phyloP scores from a whole-genome alignment of 768 basidiomycete species.

The Cystofilobasidium macerans region DNA sequence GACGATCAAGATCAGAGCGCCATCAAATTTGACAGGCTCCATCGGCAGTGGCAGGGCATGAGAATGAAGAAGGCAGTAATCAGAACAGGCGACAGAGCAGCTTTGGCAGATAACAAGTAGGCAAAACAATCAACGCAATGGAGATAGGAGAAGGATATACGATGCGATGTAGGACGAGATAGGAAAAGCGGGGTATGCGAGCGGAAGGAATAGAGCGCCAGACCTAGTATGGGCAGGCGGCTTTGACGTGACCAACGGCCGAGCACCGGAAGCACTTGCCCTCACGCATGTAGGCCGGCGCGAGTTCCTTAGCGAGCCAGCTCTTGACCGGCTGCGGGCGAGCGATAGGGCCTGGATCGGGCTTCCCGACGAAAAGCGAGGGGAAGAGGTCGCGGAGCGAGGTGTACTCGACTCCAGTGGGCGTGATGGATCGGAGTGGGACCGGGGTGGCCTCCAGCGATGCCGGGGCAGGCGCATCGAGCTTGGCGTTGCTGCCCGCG shows the following conservation, averaged over 20 bases:
- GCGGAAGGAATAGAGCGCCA: no score
- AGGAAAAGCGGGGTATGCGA: no score
- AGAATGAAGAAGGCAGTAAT: no score
- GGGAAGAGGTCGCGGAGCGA: neutral
- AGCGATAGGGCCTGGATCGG: neutral
- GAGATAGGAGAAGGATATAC: no score
- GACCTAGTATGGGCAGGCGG: neutral
- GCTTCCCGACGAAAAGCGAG: neutral
- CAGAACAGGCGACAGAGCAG: no score
- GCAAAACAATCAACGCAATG: no score
- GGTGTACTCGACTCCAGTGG: constrained; percentile 1
- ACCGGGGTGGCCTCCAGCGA: no score
- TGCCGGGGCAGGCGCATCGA: neutral
- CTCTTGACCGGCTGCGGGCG: neutral
- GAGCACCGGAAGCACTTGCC: constrained; percentile 1
- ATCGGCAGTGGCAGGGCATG: no score
- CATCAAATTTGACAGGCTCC: no score
- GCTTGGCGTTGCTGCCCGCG: neutral
- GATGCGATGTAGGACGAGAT: no score
- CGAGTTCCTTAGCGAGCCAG: neutral
- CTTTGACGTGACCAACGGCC: neutral
- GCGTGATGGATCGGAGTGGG: neutral
- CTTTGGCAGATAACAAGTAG: no score
- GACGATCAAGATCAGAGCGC: no score
- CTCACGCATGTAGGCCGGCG: neutral